Evolutionary conservation across 2,329 filamentous ascomycete genomes (phyloP).

Genomic region (Zymoseptoria pseudotritici): DNA sequence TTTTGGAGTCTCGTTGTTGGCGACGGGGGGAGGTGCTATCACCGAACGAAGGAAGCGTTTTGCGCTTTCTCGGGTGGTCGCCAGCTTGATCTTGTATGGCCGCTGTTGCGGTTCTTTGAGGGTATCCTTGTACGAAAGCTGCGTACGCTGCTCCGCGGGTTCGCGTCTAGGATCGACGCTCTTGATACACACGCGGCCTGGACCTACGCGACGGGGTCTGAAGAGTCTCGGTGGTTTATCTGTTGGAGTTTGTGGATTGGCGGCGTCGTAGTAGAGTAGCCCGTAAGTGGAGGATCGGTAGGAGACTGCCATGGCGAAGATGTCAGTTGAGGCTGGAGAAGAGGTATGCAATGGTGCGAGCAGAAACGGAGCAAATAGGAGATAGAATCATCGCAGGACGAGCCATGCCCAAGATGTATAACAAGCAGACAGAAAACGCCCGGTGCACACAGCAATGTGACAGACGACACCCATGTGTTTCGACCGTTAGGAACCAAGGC

Average conservation of each 20-base stretch:
- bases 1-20: slow-evolving; percentile 1
- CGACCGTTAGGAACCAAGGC: not conserved
- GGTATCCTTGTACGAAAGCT: slow-evolving; percentile 30
- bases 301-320: slow-evolving; percentile 13
- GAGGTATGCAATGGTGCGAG: slow-evolving; percentile 2
- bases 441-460: slow-evolving; percentile 5
- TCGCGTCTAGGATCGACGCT: slow-evolving; percentile 36
- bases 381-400: slow-evolving; percentile 1
- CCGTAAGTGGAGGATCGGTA: slow-evolving; percentile 20
- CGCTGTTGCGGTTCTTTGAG: slow-evolving; percentile 20
- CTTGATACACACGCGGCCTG: slow-evolving; percentile 51
- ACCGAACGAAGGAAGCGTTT: slow-evolving; percentile 44
- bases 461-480: slow-evolving; percentile 1
- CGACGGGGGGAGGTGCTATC: slow-evolving; percentile 23
- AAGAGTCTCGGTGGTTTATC: slow-evolving; percentile 33
- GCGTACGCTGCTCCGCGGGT: not conserved
- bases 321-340: slow-evolving; percentile 8
- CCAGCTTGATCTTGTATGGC: slow-evolving; percentile 39
- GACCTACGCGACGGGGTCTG: slow-evolving; percentile 46
- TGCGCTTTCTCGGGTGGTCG: slow-evolving; percentile 42
- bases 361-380: slow-evolving; percentile 2
- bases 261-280: slow-evolving; percentile 19
- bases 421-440: not conserved
- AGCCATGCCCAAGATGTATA: slow-evolving; percentile 7
- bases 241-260: slow-evolving; percentile 13